Conservation (phyloP, 2,329 filamentous ascomycete genomes). For the Fusarium gaditjirri region DNA sequence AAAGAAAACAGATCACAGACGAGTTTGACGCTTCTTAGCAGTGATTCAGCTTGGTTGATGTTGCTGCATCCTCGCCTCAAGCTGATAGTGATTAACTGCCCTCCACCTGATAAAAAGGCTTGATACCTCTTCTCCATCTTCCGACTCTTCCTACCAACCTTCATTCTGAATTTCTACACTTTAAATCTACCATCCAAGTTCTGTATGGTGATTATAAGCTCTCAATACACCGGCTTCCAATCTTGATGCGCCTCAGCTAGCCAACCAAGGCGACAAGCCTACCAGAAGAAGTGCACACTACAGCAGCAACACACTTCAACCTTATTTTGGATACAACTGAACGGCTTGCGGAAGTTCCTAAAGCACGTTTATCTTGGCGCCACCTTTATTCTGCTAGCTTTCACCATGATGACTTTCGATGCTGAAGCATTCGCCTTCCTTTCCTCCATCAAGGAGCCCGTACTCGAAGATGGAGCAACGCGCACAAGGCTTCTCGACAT, state of each 20-base stretch:
- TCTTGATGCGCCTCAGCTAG: background rate
- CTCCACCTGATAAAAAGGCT: too few species aligned
- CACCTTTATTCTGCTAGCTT: background rate
- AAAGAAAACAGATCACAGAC: too few species aligned
- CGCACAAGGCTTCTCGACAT: background rate
- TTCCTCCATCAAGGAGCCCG: background rate
- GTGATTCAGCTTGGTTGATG: background rate
- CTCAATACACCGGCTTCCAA: background rate
- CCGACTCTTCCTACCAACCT: too few species aligned
- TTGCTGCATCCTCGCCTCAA: too few species aligned
- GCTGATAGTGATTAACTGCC: background rate
- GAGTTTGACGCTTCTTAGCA: too few species aligned
- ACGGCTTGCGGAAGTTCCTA: fast-evolving
- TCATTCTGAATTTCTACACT: background rate
- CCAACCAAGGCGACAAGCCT: too few species aligned
- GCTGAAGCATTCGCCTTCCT: background rate
- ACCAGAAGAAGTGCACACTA: background rate
- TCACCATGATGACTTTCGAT: background rate
- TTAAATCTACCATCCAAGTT: background rate
- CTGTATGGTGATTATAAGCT: background rate
- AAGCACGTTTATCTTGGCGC: background rate
- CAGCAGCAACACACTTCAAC: background rate
- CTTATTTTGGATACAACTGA: background rate
- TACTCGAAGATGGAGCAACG: background rate
- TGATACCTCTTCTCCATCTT: too few species aligned